phyloP scores from a whole-genome alignment of 1,284 basidiomycete genomes.

The Paramarasmius palmivorus region DNA sequence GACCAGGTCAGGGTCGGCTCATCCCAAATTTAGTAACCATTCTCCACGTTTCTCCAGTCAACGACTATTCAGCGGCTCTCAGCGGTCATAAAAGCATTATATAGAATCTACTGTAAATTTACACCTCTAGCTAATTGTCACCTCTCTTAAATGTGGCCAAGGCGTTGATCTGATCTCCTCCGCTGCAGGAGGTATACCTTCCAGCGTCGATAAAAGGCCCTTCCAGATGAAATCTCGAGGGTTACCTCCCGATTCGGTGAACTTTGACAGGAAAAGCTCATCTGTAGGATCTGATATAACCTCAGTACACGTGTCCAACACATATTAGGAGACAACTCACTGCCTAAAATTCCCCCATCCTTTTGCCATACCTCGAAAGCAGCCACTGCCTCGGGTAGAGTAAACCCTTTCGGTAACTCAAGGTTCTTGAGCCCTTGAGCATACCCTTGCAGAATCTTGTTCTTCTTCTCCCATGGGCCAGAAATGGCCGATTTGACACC shows the following conservation, averaged over 20 bases:
- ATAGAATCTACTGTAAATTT: neutral
- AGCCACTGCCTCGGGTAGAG: constrained; percentile 60
- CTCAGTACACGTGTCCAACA: constrained; percentile 11
- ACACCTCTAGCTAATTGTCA: neutral
- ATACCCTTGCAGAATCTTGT: constrained; percentile 29
- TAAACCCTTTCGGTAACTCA: constrained; percentile 58
- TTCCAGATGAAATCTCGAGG: constrained; percentile 75
- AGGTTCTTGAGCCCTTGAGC: constrained; percentile 50
- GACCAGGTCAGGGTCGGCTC: too few species aligned
- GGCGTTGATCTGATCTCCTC: neutral
- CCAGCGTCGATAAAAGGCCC: constrained; percentile 54
- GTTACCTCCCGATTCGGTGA: constrained; percentile 72
- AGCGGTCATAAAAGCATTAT: too few species aligned
- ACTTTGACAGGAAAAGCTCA: constrained; percentile 71
- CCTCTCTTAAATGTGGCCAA: constrained; percentile 13
- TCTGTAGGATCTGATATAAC: constrained; percentile 48
- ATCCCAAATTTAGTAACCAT: too few species aligned
- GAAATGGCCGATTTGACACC: neutral
- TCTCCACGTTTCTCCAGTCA: too few species aligned
- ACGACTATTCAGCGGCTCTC: too few species aligned
- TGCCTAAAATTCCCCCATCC: constrained; percentile 47
- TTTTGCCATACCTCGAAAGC: constrained; percentile 74
- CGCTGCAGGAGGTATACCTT: constrained; percentile 14
- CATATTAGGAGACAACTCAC: constrained; percentile 34
- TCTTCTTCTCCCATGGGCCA: constrained; percentile 46